Evolutionary conservation across 306 rosid genomes (phyloP).

Genomic region (Quercus aquifolioides): DNA sequence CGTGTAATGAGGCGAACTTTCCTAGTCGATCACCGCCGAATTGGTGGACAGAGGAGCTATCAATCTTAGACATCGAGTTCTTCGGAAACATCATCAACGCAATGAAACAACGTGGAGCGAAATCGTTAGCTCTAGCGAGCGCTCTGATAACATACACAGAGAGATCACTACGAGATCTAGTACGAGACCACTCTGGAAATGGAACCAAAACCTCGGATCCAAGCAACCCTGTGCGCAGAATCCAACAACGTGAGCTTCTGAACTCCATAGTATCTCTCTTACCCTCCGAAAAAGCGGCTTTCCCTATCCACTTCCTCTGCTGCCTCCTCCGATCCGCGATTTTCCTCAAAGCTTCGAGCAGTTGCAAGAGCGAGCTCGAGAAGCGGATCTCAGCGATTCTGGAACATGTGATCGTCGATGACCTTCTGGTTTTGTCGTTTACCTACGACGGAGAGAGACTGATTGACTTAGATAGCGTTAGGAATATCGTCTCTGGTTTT

Average conservation of each 20-base stretch:
- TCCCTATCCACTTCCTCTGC: slow-evolving; percentile 86
- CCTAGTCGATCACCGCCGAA: slow-evolving; percentile 77
- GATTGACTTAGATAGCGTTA: slow-evolving; percentile 68
- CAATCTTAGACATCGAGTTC: slow-evolving; percentile 46
- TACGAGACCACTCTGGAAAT: slow-evolving; percentile 75
- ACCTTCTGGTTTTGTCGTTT: slow-evolving; percentile 62
- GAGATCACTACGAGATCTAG: slow-evolving; percentile 68
- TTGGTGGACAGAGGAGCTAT: slow-evolving; percentile 93
- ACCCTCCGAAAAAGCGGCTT: slow-evolving; percentile 66
- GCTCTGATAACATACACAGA: slow-evolving; percentile 71
- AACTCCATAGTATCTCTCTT: slow-evolving; percentile 57
- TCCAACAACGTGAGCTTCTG: slow-evolving; percentile 53
- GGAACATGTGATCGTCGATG: slow-evolving; percentile 76
- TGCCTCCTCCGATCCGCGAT: slow-evolving; percentile 80
- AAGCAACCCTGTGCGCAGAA: slow-evolving; percentile 20
- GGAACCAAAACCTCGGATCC: slow-evolving; percentile 2
- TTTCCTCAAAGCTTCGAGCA: slow-evolving; percentile 47
- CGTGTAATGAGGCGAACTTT: slow-evolving; percentile 61
- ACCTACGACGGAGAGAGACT: slow-evolving; percentile 84
- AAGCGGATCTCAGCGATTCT: slow-evolving; percentile 51
- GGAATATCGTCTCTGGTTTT: slow-evolving; percentile 58
- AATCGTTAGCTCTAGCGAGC: slow-evolving; percentile 44
- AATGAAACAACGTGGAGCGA: slow-evolving; percentile 62
- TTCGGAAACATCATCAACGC: slow-evolving; percentile 52
- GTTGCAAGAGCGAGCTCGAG: slow-evolving; percentile 68